Conservation (phyloP, 2,329 filamentous ascomycete species). For the Fusarium compactum region DNA sequence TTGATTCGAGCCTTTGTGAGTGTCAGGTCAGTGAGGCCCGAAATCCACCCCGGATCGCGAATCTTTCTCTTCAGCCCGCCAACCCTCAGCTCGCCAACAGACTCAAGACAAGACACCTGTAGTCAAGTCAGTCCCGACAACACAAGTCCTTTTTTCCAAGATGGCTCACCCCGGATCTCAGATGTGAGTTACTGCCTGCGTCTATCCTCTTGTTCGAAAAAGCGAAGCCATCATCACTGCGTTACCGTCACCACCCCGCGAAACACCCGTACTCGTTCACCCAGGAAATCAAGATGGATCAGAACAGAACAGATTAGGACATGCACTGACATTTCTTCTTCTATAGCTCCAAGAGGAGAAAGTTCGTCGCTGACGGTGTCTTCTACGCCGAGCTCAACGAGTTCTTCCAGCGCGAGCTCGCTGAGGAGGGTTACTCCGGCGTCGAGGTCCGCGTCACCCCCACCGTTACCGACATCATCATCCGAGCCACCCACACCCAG, state of each 20-base stretch:
- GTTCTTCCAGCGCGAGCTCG: slow-evolving; percentile 99
- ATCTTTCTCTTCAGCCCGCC: slow-evolving; percentile 50
- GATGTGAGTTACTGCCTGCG: slow-evolving; percentile 64
- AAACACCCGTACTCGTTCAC: slow-evolving; percentile 5
- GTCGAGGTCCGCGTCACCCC: slow-evolving; percentile 99
- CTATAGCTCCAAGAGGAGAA: slow-evolving; percentile 87
- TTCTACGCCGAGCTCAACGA: slow-evolving; percentile 99
- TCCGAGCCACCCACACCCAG: slow-evolving; percentile 99
- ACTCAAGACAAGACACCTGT: slow-evolving; percentile 38
- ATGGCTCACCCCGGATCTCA: slow-evolving; percentile 72
- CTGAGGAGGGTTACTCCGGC: slow-evolving; percentile 99
- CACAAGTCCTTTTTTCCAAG: slow-evolving; percentile 55
- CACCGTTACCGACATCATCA: slow-evolving; percentile 99
- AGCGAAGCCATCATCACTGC: slow-evolving; percentile 14
- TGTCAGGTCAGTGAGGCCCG: slow-evolving; percentile 42
- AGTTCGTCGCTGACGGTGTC: slow-evolving; percentile 97
- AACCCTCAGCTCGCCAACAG: slow-evolving; percentile 54
- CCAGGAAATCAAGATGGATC: slow-evolving; percentile 1
- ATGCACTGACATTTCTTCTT: slow-evolving; percentile 34
- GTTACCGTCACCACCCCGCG: slow-evolving; percentile 23
- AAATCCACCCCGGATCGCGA: slow-evolving; percentile 50
- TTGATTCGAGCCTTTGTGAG: slow-evolving; percentile 39
- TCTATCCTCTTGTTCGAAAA: slow-evolving; percentile 1
- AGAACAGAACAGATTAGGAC: slow-evolving; percentile 21
- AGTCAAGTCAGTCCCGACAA: slow-evolving; percentile 48